phyloP scores from a whole-genome alignment of 2,329 filamentous ascomycete species.

The Neoscytalidium dimidiatum region DNA sequence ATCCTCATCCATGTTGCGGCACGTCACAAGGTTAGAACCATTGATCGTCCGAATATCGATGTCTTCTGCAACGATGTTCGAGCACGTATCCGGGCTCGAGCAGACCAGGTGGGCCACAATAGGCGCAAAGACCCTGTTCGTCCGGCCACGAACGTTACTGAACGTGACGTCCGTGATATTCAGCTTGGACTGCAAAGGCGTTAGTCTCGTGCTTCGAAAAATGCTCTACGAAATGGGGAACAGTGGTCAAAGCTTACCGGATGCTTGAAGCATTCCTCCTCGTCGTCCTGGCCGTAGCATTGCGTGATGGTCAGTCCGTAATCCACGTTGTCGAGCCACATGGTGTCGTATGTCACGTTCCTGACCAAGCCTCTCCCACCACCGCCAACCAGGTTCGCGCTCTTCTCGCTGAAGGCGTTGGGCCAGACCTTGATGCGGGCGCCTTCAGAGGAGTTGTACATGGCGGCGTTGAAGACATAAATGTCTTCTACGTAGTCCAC shows the following conservation, averaged over 20 bases:
- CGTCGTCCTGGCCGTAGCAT: slow-evolving; percentile 64
- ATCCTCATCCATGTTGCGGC: background rate
- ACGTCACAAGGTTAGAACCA: background rate
- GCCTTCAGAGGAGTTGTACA: slow-evolving; percentile 55
- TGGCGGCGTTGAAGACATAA: slow-evolving; percentile 45
- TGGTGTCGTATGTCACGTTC: slow-evolving; percentile 68
- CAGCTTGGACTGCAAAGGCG: slow-evolving; percentile 53
- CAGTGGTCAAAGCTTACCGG: background rate
- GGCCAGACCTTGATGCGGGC: slow-evolving; percentile 77
- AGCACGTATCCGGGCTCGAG: slow-evolving; percentile 48
- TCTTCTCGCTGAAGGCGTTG: slow-evolving; percentile 57
- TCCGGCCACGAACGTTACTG: slow-evolving; percentile 58
- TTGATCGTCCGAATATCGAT: slow-evolving; percentile 53
- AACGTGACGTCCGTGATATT: slow-evolving; percentile 59
- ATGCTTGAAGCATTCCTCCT: slow-evolving; percentile 39
- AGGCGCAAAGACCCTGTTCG: slow-evolving; percentile 46
- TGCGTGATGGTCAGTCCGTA: slow-evolving; percentile 65
- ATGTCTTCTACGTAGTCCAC: slow-evolving; percentile 70
- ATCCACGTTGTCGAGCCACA: slow-evolving; percentile 63
- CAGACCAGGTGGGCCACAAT: slow-evolving; percentile 47
- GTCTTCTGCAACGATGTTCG: slow-evolving; percentile 55
- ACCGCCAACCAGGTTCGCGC: background rate
- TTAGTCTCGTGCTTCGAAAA: slow-evolving; percentile 43
- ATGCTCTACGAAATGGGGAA: background rate
- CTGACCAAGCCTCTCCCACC: slow-evolving; percentile 53